Conservation (phyloP, 495 filamentous ascomycete species). For the Polyplosphaeria fusca region DNA sequence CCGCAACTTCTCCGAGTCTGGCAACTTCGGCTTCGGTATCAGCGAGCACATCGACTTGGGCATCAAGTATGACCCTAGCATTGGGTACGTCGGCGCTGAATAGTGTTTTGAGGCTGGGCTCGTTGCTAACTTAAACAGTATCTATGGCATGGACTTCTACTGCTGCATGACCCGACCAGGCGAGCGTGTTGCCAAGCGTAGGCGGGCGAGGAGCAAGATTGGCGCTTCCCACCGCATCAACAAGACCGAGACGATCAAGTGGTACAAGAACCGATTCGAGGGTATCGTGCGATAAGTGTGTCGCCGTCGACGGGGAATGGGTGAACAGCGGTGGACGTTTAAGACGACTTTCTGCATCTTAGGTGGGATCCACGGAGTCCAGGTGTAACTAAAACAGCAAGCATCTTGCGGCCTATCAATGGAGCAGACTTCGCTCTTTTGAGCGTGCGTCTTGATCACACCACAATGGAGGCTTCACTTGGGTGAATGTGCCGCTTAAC, state of each 20-base stretch:
- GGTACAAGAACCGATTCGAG: slow-evolving; percentile 99
- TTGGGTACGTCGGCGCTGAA: slow-evolving; percentile 20
- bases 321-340: slow-evolving; percentile 7
- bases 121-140: slow-evolving; percentile 21
- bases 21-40: slow-evolving; percentile 99
- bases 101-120: not conserved
- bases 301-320: not conserved
- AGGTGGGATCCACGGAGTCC: slow-evolving; percentile 20
- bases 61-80: slow-evolving; percentile 96
- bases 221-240: slow-evolving; percentile 89
- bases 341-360: slow-evolving; percentile 24
- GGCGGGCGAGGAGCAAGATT: slow-evolving; percentile 80
- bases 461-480: slow-evolving; percentile 41
- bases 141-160: slow-evolving; percentile 99
- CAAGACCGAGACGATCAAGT: slow-evolving; percentile 90
- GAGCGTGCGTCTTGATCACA: slow-evolving; percentile 32
- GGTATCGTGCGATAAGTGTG: slow-evolving; percentile 82
- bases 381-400: slow-evolving; percentile 32
- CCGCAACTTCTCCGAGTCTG: slow-evolving; percentile 98
- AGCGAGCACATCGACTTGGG: slow-evolving; percentile 99
- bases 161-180: slow-evolving; percentile 99
- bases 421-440: slow-evolving; percentile 26
- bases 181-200: slow-evolving; percentile 93
- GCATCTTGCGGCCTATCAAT: slow-evolving; percentile 39
- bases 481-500: slow-evolving; percentile 40